phyloP scores from a whole-genome alignment of 805 yeast genomes.

The Jamesozyma gamospora region DNA sequence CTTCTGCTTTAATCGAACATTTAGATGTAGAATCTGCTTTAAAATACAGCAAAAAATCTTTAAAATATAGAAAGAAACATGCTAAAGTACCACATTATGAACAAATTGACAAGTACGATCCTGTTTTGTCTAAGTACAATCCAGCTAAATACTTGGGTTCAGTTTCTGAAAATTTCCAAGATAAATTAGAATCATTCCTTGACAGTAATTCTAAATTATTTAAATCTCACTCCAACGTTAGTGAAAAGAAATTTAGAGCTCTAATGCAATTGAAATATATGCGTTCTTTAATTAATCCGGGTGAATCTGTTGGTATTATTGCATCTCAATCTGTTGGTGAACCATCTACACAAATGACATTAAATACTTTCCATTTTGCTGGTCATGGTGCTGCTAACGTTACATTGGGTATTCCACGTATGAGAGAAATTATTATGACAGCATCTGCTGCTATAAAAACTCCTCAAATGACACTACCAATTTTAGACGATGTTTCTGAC shows the following conservation, averaged over 20 bases:
- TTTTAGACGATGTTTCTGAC: slow-evolving; percentile 68
- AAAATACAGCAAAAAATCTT: slow-evolving; percentile 70
- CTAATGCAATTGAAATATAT: slow-evolving; percentile 97
- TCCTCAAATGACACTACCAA: slow-evolving; percentile 97
- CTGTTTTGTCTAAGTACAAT: slow-evolving; percentile 72
- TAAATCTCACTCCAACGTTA: slow-evolving; percentile 39
- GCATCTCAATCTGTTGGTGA: slow-evolving; percentile 98
- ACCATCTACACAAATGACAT: slow-evolving; percentile 98
- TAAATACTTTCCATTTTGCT: slow-evolving; percentile 94
- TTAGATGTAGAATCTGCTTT: slow-evolving; percentile 79
- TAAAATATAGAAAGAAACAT: slow-evolving; percentile 61
- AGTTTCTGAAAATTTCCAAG: slow-evolving; percentile 83
- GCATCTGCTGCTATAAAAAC: slow-evolving; percentile 92
- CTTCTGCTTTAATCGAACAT: slow-evolving; percentile 58
- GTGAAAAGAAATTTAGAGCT: slow-evolving; percentile 79
- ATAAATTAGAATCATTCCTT: slow-evolving; percentile 63
- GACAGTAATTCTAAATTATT: slow-evolving; percentile 46
- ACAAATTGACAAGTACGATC: slow-evolving; percentile 66
- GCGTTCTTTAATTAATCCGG: slow-evolving; percentile 91
- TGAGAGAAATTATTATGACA: slow-evolving; percentile 99
- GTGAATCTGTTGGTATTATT: slow-evolving; percentile 96
- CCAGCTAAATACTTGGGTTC: slow-evolving; percentile 90
- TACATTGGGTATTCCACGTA: slow-evolving; percentile 98
- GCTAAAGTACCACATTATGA: slow-evolving; percentile 51
- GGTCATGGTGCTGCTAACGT: slow-evolving; percentile 99